These are phyloP conservation scores for Kazachstania viticola DNA, from an alignment of 805 yeast species.

Conservation along the genomic window DNA sequence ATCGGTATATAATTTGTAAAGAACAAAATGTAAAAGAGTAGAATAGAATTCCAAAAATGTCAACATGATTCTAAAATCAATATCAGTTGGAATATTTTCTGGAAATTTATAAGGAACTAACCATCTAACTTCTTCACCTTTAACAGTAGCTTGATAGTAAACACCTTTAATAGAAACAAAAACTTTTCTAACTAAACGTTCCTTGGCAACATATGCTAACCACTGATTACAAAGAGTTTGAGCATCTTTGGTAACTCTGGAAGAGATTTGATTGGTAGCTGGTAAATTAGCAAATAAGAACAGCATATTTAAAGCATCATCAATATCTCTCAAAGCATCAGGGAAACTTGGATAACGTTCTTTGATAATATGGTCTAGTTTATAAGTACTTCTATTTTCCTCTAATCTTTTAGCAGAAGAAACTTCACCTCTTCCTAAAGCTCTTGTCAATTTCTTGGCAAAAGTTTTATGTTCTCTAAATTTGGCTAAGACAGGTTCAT, in stretches of 20 bases:
- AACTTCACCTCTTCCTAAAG: conserved; percentile 86
- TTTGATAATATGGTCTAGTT: conserved; percentile 79
- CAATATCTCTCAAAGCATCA: conserved; percentile 87
- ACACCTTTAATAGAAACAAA: conserved; percentile 96
- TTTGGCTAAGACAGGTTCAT: conserved; percentile 84
- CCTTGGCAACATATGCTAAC: conserved; percentile 86
- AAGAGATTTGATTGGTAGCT: conserved; percentile 72
- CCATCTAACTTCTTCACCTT: conserved; percentile 93
- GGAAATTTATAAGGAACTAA: conserved; percentile 95
- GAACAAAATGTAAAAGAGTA: conserved; percentile 77
- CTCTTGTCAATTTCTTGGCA: conserved; percentile 79
- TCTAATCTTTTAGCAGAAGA: conserved; percentile 81
- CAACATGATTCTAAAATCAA: conserved; percentile 93
- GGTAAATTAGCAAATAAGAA: conserved; percentile 92
- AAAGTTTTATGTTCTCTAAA: conserved; percentile 94
- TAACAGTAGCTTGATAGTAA: conserved; percentile 80
- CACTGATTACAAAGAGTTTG: conserved; percentile 82
- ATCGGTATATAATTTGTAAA: conserved; percentile 78
- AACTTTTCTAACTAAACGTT: conserved; percentile 70
- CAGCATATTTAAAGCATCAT: conserved; percentile 91
- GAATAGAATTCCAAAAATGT: conserved; percentile 94
- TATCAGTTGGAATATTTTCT: conserved; percentile 84
- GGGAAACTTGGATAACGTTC: conserved; percentile 91
- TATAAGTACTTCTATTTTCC: conserved; percentile 55
- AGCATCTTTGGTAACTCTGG: conserved; percentile 80